Evolutionary conservation across 2,329 filamentous ascomycete species (phyloP).

Genomic region (Chaetomium sp.): DNA sequence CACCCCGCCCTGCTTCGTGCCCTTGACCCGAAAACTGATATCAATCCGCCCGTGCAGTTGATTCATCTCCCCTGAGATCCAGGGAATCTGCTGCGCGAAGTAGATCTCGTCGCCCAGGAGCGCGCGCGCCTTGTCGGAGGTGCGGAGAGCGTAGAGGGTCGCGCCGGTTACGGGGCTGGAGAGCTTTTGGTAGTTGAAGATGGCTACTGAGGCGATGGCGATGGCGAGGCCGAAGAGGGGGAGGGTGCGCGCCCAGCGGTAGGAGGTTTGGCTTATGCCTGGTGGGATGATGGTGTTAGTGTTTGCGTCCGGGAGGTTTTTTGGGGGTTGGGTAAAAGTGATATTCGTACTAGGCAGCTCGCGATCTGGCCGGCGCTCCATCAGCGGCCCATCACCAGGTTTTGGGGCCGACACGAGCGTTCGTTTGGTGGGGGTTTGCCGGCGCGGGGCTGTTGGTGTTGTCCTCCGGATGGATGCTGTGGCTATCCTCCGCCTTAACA

Average conservation of each 20-base stretch:
- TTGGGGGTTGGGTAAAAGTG: no score
- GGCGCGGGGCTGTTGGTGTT: not conserved
- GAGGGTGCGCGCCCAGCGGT: conserved; percentile 64
- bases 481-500: conserved; percentile 19
- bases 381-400: conserved; percentile 55
- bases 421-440: conserved; percentile 30
- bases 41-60: conserved; percentile 88
- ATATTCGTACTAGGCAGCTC: conserved; percentile 53
- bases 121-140: conserved; percentile 65
- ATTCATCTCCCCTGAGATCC: conserved; percentile 84
- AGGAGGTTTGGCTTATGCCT: conserved; percentile 40
- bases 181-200: conserved; percentile 99
- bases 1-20: conserved; percentile 60
- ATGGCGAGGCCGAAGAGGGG: conserved; percentile 75
- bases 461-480: not conserved
- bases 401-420: conserved; percentile 51
- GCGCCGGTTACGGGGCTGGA: conserved; percentile 81
- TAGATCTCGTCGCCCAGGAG: conserved; percentile 82
- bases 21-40: conserved; percentile 80
- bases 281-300: conserved; percentile 2
- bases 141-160: conserved; percentile 87
- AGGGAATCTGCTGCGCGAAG: conserved; percentile 71
- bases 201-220: conserved; percentile 65
- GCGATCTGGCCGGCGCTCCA: conserved; percentile 59
- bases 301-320: no score